These are phyloP conservation scores for Mucor irregularis DNA, from an alignment of 371 early-diverging fungal genomes.

Conservation along the genomic window DNA sequence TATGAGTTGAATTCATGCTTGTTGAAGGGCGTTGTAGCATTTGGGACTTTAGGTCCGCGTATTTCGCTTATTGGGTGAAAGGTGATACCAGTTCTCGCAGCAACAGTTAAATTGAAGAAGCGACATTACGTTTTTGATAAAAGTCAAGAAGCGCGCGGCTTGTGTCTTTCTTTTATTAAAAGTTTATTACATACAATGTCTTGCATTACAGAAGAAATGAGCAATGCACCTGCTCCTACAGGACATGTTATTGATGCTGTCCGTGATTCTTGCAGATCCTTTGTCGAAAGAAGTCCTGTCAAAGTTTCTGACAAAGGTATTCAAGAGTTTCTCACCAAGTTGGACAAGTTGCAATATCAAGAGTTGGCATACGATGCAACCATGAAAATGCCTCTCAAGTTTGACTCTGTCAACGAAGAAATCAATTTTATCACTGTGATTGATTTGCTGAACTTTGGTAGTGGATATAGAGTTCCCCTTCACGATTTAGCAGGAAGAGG, in stretches of 20 bases:
- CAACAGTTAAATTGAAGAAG: too few relatives aligned
- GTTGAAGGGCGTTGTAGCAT: too few relatives aligned
- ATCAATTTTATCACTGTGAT: slow-evolving; percentile 73
- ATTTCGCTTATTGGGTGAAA: too few relatives aligned
- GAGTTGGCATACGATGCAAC: slow-evolving; percentile 52
- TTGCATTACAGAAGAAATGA: slow-evolving; percentile 1
- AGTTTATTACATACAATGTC: neutral
- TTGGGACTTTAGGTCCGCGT: too few relatives aligned
- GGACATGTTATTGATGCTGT: slow-evolving; percentile 37
- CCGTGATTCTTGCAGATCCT: slow-evolving; percentile 32
- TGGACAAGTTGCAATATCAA: slow-evolving; percentile 35
- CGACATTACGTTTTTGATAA: too few relatives aligned
- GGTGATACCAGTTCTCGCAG: too few relatives aligned
- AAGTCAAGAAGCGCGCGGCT: too few relatives aligned
- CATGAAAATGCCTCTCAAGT: slow-evolving; percentile 72
- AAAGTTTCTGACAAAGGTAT: slow-evolving; percentile 33
- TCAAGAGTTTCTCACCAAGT: slow-evolving; percentile 20
- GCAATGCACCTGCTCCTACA: slow-evolving; percentile 16
- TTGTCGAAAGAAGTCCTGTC: slow-evolving; percentile 29
- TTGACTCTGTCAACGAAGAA: slow-evolving; percentile 70
- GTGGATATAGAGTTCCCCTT: slow-evolving; percentile 68
- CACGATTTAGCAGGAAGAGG: slow-evolving; percentile 64
- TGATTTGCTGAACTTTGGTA: slow-evolving; percentile 72
- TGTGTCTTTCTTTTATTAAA: too few relatives aligned
- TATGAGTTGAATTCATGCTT: too few relatives aligned